These are phyloP conservation scores for Verticillium nonalfalfae DNA, from an alignment of 2,329 filamentous ascomycete genomes.

Conservation along the genomic window DNA sequence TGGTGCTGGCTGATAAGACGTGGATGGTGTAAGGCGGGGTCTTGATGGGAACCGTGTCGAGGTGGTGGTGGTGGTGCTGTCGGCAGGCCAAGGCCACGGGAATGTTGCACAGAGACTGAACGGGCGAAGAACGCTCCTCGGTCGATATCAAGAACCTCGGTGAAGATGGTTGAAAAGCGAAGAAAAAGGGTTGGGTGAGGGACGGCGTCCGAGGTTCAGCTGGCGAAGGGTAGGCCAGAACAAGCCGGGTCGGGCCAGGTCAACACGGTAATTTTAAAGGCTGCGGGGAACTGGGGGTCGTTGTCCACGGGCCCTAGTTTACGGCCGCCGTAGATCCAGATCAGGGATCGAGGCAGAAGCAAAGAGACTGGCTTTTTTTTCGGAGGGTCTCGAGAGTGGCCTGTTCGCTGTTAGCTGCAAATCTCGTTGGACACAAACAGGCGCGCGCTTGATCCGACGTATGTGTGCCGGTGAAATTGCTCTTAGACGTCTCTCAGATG, in stretches of 20 bases:
- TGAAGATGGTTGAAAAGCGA: background rate
- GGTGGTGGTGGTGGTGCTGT: background rate
- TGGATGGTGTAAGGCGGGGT: background rate
- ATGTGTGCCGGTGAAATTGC: background rate
- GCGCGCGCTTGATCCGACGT: background rate
- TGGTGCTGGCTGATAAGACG: background rate
- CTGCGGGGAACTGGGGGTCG: background rate
- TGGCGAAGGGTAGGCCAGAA: background rate
- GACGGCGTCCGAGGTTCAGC: background rate
- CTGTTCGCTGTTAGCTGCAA: background rate
- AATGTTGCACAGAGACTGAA: background rate
- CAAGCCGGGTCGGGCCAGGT: background rate
- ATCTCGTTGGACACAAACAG: background rate
- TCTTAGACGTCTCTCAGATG: background rate
- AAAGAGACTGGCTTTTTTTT: background rate
- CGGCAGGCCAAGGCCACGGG: background rate
- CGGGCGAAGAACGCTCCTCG: background rate
- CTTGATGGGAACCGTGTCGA: background rate
- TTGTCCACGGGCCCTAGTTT: background rate
- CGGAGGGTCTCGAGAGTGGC: background rate
- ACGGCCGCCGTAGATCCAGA: background rate
- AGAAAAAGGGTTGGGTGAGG: background rate
- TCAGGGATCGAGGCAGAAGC: background rate
- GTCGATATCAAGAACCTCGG: background rate
- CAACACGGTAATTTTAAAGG: background rate